A percentile compares a stretch with the other conserved stretches of the same genome.
phyloP scores from a whole-genome alignment of 352 stramenopile genomes.

The Phytophthora foliorum region DNA sequence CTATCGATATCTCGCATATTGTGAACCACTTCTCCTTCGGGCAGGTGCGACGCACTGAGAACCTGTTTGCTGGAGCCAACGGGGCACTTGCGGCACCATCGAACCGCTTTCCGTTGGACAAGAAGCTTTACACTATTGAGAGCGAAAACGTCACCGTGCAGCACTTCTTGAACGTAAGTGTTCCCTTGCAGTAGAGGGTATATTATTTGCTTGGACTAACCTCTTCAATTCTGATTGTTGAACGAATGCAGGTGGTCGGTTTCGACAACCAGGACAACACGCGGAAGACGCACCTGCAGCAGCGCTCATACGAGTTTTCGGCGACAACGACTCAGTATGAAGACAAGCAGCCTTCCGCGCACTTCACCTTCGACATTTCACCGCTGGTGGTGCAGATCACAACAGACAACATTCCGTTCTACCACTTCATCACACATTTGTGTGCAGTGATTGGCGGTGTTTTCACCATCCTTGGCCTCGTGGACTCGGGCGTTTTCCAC shows the following conservation, averaged over 20 bases:
- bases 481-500: slow-evolving; percentile 86
- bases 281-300: slow-evolving; percentile 60
- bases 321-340: slow-evolving; percentile 82
- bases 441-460: slow-evolving; percentile 88
- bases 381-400: slow-evolving; percentile 80
- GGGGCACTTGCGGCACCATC: slow-evolving; percentile 53
- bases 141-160: slow-evolving; percentile 83
- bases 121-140: slow-evolving; percentile 57
- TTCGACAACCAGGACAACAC: slow-evolving; percentile 76
- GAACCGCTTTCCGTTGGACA: slow-evolving; percentile 75
- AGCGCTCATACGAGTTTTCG: slow-evolving; percentile 83
- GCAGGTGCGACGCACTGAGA: slow-evolving; percentile 74
- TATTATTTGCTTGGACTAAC: slow-evolving; percentile 5
- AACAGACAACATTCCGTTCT: slow-evolving; percentile 79
- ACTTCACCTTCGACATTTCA: slow-evolving; percentile 88
- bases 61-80: slow-evolving; percentile 56
- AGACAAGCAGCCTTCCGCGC: slow-evolving; percentile 63
- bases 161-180: slow-evolving; percentile 89
- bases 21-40: slow-evolving; percentile 91
- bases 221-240: slow-evolving; percentile 1
- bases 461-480: slow-evolving; percentile 87
- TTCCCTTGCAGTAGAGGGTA: slow-evolving; percentile 16
- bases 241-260: slow-evolving; percentile 64
- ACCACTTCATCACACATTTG: slow-evolving; percentile 86
- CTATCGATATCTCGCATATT: slow-evolving; percentile 72